Percentiles rank a stretch among this genome's conserved stretches.
These are phyloP conservation scores for Cyclostephanos tholiformis DNA, from an alignment of 108 stramenopile genomes.

Conservation along the genomic window DNA sequence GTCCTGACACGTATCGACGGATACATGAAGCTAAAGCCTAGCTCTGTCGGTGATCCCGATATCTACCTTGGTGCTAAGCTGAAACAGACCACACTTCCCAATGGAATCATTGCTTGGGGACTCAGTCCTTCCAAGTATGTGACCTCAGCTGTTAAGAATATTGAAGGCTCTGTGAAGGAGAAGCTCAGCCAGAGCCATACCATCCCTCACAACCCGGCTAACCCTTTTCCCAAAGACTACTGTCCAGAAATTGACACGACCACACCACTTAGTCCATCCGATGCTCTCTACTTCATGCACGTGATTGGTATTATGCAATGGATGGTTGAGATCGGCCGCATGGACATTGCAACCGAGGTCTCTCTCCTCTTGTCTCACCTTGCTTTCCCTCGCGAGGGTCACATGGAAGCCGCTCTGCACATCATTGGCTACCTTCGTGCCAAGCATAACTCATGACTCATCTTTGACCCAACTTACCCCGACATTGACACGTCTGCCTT, in stretches of 20 bases:
- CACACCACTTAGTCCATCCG: background rate
- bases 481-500: background rate
- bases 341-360: slow-evolving; percentile 25
- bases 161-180: slow-evolving; percentile 25
- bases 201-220: background rate
- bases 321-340: slow-evolving; percentile 31
- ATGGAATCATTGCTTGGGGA: slow-evolving; percentile 41
- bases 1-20: background rate
- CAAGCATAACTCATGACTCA: background rate
- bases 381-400: slow-evolving; percentile 27
- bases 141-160: slow-evolving; percentile 42
- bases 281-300: slow-evolving; percentile 26
- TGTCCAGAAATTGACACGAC: slow-evolving; percentile 33
- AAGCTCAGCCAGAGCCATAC: background rate
- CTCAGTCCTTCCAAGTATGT: slow-evolving; percentile 47
- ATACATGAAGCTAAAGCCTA: background rate
- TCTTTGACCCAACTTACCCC: background rate
- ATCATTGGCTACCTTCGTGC: background rate
- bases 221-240: slow-evolving; percentile 9
- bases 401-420: background rate
- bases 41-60: slow-evolving; percentile 39
- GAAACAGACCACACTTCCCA: slow-evolving; percentile 21
- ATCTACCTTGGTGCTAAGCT: slow-evolving; percentile 52
- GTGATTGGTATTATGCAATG: slow-evolving; percentile 46
- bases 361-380: slow-evolving; percentile 27